A percentile compares a stretch with the other conserved stretches of the same genome.
Conservation (phyloP, 768 basidiomycete species). For the Trichaptum fuscoviolaceum region DNA sequence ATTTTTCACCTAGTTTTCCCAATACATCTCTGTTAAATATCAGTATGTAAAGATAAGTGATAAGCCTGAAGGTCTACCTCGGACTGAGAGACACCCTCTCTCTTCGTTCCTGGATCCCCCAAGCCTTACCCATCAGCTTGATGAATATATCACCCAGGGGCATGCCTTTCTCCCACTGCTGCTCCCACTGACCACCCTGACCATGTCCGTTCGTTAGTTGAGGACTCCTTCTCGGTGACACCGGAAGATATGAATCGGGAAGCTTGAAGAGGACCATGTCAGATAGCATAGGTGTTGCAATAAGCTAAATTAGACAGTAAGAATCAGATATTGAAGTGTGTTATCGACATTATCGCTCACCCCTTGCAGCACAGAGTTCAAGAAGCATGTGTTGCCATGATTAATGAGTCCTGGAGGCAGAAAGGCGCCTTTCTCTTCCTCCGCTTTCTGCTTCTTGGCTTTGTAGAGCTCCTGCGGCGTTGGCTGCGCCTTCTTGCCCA, state of each 20-base stretch:
- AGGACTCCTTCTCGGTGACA: slow-evolving; percentile 44
- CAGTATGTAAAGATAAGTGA: slow-evolving; percentile 2
- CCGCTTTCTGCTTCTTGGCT: slow-evolving; percentile 55
- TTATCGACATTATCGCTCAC: slow-evolving; percentile 32
- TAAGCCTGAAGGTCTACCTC: slow-evolving; percentile 41
- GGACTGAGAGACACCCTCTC: slow-evolving; percentile 56
- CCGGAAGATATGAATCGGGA: slow-evolving; percentile 36
- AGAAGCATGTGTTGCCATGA: slow-evolving; percentile 90
- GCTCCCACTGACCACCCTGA: slow-evolving; percentile 45
- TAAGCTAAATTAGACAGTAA: slow-evolving; percentile 37
- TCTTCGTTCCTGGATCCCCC: slow-evolving; percentile 52
- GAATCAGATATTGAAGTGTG: slow-evolving; percentile 2
- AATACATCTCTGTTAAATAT: slow-evolving; percentile 49
- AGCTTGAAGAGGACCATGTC: slow-evolving; percentile 52
- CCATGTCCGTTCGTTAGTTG: slow-evolving; percentile 64
- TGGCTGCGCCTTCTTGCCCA: slow-evolving; percentile 51
- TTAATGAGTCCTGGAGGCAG: slow-evolving; percentile 74
- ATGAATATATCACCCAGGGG: slow-evolving; percentile 69
- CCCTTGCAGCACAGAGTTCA: slow-evolving; percentile 92
- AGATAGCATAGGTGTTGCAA: slow-evolving; percentile 58
- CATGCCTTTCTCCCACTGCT: slow-evolving; percentile 53
- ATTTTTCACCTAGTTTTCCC: slow-evolving; percentile 68
- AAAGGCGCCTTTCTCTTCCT: slow-evolving; percentile 51
- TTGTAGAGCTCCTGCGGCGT: slow-evolving; percentile 62
- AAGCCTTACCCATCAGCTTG: slow-evolving; percentile 52